phyloP scores from a whole-genome alignment of 345 rosid species.

The Ceriops decandra region DNA sequence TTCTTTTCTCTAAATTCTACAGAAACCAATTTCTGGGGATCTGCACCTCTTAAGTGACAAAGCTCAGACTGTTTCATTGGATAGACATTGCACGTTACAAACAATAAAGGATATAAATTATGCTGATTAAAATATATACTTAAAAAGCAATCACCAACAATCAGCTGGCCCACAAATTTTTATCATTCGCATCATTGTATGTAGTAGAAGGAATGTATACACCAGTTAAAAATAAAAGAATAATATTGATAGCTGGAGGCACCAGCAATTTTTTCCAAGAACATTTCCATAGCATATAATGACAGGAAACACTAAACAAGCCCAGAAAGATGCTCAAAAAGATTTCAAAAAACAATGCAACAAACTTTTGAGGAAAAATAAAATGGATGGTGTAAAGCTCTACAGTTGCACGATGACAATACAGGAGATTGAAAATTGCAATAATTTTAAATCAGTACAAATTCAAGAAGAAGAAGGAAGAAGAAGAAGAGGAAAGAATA shows the following conservation, averaged over 20 bases:
- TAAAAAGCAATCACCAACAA: too few species aligned
- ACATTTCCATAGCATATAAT: too few species aligned
- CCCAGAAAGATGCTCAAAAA: background rate
- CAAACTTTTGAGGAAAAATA: background rate
- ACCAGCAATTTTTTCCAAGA: too few species aligned
- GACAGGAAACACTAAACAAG: too few species aligned
- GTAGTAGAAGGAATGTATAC: too few species aligned
- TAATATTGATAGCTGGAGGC: too few species aligned
- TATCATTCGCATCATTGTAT: too few species aligned
- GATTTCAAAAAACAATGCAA: background rate
- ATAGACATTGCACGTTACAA: slow-evolving; percentile 14
- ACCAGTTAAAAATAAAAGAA: too few species aligned
- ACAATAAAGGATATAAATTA: background rate
- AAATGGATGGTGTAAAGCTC: background rate
- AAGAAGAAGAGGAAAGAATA: background rate
- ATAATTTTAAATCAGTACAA: background rate
- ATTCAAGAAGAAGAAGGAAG: background rate
- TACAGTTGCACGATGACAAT: background rate
- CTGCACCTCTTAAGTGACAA: slow-evolving; percentile 65
- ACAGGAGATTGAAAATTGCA: background rate
- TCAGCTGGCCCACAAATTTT: too few species aligned
- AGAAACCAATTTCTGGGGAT: slow-evolving; percentile 46
- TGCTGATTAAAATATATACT: too few species aligned
- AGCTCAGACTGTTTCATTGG: slow-evolving; percentile 59
- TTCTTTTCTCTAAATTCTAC: too few species aligned